Evolutionary conservation across 1,284 basidiomycete genomes (phyloP).

Genomic region (Bondarzewia mesenterica): DNA sequence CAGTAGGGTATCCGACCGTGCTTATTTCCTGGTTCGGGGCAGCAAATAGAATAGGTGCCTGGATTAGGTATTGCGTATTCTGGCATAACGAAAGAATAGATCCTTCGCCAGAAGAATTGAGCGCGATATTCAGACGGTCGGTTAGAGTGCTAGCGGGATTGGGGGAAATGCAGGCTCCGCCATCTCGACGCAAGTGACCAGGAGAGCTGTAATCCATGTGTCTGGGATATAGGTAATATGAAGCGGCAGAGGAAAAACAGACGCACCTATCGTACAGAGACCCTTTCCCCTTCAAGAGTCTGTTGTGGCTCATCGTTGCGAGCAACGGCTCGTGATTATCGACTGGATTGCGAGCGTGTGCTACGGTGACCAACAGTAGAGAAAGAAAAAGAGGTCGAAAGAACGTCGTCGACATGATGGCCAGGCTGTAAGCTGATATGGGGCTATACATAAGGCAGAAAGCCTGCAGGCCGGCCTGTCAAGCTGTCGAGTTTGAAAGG

Average conservation of each 20-base stretch:
- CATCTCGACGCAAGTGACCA: constrained; percentile 1
- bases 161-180: constrained; percentile 37
- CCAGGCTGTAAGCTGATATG: too few species aligned
- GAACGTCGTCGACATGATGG: not conserved
- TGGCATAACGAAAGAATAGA: constrained; percentile 63
- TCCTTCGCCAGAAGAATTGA: constrained; percentile 57
- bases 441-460: too few species aligned
- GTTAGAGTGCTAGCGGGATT: constrained; percentile 59
- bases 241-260: not conserved
- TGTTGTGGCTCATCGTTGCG: not conserved
- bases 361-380: not conserved
- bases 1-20: constrained; percentile 66
- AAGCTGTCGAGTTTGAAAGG: too few species aligned
- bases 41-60: constrained; percentile 56
- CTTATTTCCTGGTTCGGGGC: constrained; percentile 70
- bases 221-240: not conserved
- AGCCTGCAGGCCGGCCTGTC: not conserved
- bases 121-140: constrained; percentile 56
- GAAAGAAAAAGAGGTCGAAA: not conserved
- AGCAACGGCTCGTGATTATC: not conserved
- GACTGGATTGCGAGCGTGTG: not conserved
- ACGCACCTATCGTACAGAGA: not conserved
- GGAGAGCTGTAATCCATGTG: not conserved
- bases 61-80: constrained; percentile 49
- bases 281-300: not conserved